Evolutionary conservation across 305 asterid species (phyloP).

Genomic region (Rubia peregrina): DNA sequence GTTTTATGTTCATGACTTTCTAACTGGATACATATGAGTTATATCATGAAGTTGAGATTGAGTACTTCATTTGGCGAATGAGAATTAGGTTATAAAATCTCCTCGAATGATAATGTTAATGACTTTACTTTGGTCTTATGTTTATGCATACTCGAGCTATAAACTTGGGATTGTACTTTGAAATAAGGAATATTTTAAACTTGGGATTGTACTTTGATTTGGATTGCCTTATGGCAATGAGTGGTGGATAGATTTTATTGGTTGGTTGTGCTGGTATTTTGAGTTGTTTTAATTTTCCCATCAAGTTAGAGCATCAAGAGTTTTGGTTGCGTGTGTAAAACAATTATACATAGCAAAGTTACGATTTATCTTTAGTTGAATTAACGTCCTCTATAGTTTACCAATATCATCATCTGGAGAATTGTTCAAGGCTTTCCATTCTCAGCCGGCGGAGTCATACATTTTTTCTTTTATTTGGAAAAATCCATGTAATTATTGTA

Average conservation of each 20-base stretch:
- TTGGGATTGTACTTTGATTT: neutral
- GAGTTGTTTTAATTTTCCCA: slow-evolving; percentile 1
- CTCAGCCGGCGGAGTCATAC: too few relatives aligned
- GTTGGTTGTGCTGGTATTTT: neutral
- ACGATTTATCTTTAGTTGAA: too few relatives aligned
- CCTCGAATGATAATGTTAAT: neutral
- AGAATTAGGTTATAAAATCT: neutral
- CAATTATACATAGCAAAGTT: too few relatives aligned
- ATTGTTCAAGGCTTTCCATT: too few relatives aligned
- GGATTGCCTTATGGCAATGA: neutral
- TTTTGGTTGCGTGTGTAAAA: neutral
- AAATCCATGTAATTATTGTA: too few relatives aligned
- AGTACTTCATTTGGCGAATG: neutral
- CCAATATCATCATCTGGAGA: too few relatives aligned
- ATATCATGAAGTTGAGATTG: neutral
- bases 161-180: neutral
- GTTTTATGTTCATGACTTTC: neutral
- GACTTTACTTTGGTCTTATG: neutral
- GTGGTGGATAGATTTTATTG: neutral
- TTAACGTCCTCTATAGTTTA: too few relatives aligned
- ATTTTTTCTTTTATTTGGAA: too few relatives aligned
- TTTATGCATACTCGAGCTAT: neutral
- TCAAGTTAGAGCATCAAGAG: neutral
- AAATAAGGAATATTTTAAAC: neutral
- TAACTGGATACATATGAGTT: neutral